Conservation (phyloP, 2,329 filamentous ascomycete genomes). For the Trichophyton simii region DNA sequence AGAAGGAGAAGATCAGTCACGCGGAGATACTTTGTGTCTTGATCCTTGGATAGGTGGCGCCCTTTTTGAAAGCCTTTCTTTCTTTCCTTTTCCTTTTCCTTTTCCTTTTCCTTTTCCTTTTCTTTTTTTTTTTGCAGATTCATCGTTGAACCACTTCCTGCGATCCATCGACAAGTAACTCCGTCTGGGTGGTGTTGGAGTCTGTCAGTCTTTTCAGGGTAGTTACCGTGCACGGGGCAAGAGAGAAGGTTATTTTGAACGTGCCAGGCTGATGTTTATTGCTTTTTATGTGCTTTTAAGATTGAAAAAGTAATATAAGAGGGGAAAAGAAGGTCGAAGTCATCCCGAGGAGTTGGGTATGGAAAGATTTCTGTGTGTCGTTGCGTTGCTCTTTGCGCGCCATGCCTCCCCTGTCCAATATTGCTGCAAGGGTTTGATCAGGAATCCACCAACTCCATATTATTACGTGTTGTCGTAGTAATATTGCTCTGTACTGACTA, state of each 20-base stretch:
- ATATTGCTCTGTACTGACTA: not conserved
- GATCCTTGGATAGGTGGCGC: not conserved
- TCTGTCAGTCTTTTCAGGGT: not conserved
- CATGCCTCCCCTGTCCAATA: not conserved
- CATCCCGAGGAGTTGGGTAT: constrained; percentile 2
- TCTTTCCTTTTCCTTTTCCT: not conserved
- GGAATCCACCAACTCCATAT: not conserved
- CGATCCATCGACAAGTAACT: not conserved
- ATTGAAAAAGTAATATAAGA: not conserved
- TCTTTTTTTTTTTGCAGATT: not conserved
- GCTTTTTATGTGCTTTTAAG: constrained; percentile 2
- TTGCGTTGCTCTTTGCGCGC: not conserved
- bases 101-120: not conserved
- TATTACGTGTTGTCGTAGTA: not conserved
- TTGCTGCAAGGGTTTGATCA: not conserved
- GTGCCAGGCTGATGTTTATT: constrained; percentile 2
- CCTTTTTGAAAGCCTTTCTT: not conserved
- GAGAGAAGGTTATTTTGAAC: constrained; percentile 1
- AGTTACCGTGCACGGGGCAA: not conserved
- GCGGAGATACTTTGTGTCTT: not conserved
- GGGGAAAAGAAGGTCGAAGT: not conserved
- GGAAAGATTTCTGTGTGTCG: constrained; percentile 3
- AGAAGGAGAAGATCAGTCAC: not conserved
- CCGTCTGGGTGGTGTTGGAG: not conserved
- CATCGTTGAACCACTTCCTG: not conserved